Conservation (phyloP, 495 filamentous ascomycete species). For the Evernia prunastri region DNA sequence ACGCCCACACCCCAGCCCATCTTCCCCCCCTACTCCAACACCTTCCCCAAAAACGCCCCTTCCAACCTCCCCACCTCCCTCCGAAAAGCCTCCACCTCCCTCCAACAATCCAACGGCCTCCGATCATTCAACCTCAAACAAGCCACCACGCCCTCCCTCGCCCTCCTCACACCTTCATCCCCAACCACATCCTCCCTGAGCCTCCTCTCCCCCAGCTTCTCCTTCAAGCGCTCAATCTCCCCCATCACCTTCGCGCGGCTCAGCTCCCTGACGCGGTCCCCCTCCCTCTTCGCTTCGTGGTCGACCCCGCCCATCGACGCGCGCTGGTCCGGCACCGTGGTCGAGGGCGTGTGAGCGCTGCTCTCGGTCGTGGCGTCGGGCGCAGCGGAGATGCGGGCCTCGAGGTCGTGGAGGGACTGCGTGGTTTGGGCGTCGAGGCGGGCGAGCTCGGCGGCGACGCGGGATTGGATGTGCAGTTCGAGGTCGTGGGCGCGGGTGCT, state of each 20-base stretch:
- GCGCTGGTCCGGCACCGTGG: conserved; percentile 23
- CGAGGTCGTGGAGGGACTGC: conserved; percentile 54
- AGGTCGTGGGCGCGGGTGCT: conserved; percentile 71
- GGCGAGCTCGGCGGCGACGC: conserved; percentile 77
- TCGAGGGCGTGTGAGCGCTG: conserved; percentile 19
- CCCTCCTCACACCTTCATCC: conserved; percentile 52
- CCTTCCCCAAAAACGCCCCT: conserved; percentile 77
- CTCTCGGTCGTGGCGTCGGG: conserved; percentile 31
- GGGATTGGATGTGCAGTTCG: conserved; percentile 83
- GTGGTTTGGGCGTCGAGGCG: conserved; percentile 56
- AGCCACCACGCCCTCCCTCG: conserved; percentile 67
- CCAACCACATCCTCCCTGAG: conserved; percentile 61
- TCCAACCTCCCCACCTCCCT: conserved; percentile 78
- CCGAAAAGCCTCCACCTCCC: conserved; percentile 87
- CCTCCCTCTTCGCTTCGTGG: conserved; percentile 30
- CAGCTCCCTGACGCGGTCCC: conserved; percentile 38
- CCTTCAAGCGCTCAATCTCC: conserved; percentile 72
- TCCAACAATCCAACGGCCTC: conserved; percentile 90
- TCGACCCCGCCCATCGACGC: conserved; percentile 24
- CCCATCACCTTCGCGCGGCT: conserved; percentile 48
- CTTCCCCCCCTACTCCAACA: conserved; percentile 52
- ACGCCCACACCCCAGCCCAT: no score
- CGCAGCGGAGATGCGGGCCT: conserved; percentile 46
- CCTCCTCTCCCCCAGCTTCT: conserved; percentile 61
- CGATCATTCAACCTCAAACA: conserved; percentile 84